Conservation (phyloP, 2,329 filamentous ascomycete genomes). For the Alternaria brassicicola region DNA sequence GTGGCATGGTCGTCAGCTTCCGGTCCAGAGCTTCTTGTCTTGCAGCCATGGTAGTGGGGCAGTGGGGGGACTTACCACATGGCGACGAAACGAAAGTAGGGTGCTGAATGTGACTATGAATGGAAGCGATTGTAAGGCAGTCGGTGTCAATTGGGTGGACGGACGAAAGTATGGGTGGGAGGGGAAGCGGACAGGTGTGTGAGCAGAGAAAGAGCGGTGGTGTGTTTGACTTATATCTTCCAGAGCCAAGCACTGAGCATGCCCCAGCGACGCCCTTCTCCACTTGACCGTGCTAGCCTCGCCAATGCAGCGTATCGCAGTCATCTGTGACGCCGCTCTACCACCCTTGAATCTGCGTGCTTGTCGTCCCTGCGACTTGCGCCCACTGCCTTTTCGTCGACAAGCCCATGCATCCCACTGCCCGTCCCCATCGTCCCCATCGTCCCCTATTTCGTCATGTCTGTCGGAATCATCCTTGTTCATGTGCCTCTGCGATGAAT, state of each 20-base stretch:
- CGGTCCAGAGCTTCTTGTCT: no score
- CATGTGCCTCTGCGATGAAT: conserved; percentile 21
- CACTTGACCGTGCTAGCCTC: conserved; percentile 38
- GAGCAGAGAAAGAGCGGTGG: conserved; percentile 45
- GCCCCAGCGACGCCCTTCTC: conserved; percentile 34
- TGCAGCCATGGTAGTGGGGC: conserved; percentile 23
- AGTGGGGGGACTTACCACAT: conserved; percentile 46
- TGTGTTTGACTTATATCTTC: conserved; percentile 46
- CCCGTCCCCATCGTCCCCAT: conserved; percentile 10
- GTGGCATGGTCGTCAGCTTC: conserved; percentile 26
- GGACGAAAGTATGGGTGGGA: conserved; percentile 23
- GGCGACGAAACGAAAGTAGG: conserved; percentile 39
- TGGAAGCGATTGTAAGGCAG: conserved; percentile 39
- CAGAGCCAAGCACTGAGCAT: conserved; percentile 38
- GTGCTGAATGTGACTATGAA: conserved; percentile 28
- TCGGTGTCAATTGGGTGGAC: conserved; percentile 19
- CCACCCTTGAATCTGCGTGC: conserved; percentile 30
- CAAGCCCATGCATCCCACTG: conserved; percentile 21
- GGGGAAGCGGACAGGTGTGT: conserved; percentile 25
- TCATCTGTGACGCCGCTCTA: conserved; percentile 29
- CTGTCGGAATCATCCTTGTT: conserved; percentile 15
- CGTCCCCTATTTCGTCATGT: conserved; percentile 42
- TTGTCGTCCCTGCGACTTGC: conserved; percentile 18
- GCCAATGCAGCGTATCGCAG: conserved; percentile 33
- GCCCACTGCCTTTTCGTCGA: background rate